Base-by-base conservation (phyloP, 148 eudicot species). In the Camellia lanceoleosa region DNA sequence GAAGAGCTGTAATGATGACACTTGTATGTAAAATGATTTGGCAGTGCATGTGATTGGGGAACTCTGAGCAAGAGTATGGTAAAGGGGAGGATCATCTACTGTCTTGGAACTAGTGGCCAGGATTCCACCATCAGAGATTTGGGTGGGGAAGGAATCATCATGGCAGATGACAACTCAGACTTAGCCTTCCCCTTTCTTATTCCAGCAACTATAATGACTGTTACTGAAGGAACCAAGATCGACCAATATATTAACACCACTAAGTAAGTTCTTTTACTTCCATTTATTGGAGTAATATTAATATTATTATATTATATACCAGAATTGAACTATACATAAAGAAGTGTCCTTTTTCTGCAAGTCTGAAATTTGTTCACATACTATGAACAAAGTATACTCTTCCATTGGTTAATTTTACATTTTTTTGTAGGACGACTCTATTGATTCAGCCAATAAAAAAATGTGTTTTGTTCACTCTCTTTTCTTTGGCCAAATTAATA, bases 231-330 rank as follows among this genome's bases (percentile, higher is more conserved):
- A 8, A 10, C 4, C 4, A 78, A 62, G 7, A 83, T 94, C 44
- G 91, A 80, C 9, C 60, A 23, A 2, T 94, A 92, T 79, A 92
- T 94, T 68, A 88, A 92, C 73, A 81, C 94, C 51, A 90, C 95
- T 79, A 87, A 86, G 98, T 94, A 84, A 1, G 85, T 67, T 56
- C 2, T 56, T 0, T 1, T 46, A 1, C 23, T 1, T 10, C 15
- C 4, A 8, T 8, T 38, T 20, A 20, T 58, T 49, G 1, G 2
- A 7, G 76, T 52, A 30, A 30, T 30, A 30, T 30, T 30, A 30
- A 1, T 30, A 30, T 30, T 30, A 30, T 30, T 30, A 30, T 30
- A 30, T 30, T 30, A 30, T 30, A 30, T 30, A 30, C 38, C 38
- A 30, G 38, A 30, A 1, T 30, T 30, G 38, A 30, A 30, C 38